Base-by-base conservation (phyloP, 2,329 filamentous ascomycete genomes). In the Aspergillus japonicus region DNA sequence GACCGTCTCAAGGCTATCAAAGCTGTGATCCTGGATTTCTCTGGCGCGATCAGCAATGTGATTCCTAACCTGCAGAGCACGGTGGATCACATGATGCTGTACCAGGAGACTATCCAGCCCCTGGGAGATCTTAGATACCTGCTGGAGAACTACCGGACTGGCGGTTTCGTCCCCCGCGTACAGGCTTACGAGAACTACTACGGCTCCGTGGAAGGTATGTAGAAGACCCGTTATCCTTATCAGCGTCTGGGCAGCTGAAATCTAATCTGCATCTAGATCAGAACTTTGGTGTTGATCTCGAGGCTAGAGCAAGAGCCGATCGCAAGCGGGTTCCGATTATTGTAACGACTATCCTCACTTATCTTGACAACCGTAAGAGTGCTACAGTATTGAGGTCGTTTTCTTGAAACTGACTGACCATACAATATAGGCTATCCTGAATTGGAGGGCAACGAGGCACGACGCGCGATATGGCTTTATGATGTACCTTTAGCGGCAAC, bases 181-280 rank as follows among this genome's bases (percentile, higher is more conserved):
- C 87, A 92, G 50, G 89, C 92, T 3, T 99, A 99, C 77, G 95
- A 99, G 79, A 99, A 98, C 76, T 99, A 99, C 79, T 99, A 99
- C 81, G 97, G 97, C 77, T 92, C 91, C 66, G 92, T 97, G 24
- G 95, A 97, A 74, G 83, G 83, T 85, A 73, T 62, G 33, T 23
- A 49, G 75, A 31, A 23, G 14, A 35, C 11, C 21, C 6, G 26
- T n/a, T 54, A 51, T 26, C n/a, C 33, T 10, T 6, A 33, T 4
- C 4, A n/a, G 16, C 12, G 26, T 29, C 61, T 12, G 44, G 5
- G 19, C 33, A 56, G 24, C 65, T 71, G 59, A 66, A 53, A 26
- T 51, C 44, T 58, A 3, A 35, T 16, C 57, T 19, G 39, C 39
- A 44, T n/a, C 39, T 16, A 84, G 93, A 97, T 73, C 93, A 98